A percentile compares a stretch with the other conserved stretches of the same genome.
Conservation (phyloP, 805 yeast genomes). For the Zygotorulaspora florentina region DNA sequence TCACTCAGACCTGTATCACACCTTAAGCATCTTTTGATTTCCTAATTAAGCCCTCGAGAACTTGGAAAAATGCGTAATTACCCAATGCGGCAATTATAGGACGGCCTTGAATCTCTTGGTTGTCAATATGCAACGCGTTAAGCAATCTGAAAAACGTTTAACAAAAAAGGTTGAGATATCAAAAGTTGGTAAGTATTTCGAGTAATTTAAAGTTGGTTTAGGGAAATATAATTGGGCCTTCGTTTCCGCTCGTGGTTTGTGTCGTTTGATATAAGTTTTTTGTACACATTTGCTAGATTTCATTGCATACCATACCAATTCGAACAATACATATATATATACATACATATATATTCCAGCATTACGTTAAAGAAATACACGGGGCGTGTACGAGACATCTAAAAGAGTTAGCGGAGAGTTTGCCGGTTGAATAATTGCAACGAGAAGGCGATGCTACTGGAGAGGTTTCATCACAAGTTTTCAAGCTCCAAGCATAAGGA, state of each 20-base stretch:
- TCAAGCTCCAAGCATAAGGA: slow-evolving; percentile 12
- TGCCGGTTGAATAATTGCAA: not conserved
- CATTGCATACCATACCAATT: too few relatives aligned
- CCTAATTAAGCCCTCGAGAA: too few relatives aligned
- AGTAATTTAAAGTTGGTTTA: too few relatives aligned
- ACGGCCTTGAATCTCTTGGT: not conserved
- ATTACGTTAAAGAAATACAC: not conserved
- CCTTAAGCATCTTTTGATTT: too few relatives aligned
- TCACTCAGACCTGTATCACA: too few relatives aligned
- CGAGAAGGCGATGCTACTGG: slow-evolving; percentile 16
- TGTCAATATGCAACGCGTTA: not conserved
- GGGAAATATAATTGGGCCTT: too few relatives aligned
- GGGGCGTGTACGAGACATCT: too few relatives aligned
- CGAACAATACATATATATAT: not conserved
- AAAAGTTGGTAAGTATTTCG: not conserved
- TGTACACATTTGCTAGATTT: too few relatives aligned
- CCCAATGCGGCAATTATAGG: not conserved
- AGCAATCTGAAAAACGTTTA: not conserved
- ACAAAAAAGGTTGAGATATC: not conserved
- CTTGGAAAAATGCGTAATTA: too few relatives aligned
- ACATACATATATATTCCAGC: not conserved
- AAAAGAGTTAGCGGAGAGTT: too few relatives aligned
- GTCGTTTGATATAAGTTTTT: too few relatives aligned
- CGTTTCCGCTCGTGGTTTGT: too few relatives aligned
- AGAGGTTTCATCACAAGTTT: slow-evolving; percentile 20